A percentile compares a stretch with the other conserved stretches of the same genome.
Evolutionary conservation across 2,329 filamentous ascomycete genomes (phyloP).

Genomic region (Xylaria sp.): DNA sequence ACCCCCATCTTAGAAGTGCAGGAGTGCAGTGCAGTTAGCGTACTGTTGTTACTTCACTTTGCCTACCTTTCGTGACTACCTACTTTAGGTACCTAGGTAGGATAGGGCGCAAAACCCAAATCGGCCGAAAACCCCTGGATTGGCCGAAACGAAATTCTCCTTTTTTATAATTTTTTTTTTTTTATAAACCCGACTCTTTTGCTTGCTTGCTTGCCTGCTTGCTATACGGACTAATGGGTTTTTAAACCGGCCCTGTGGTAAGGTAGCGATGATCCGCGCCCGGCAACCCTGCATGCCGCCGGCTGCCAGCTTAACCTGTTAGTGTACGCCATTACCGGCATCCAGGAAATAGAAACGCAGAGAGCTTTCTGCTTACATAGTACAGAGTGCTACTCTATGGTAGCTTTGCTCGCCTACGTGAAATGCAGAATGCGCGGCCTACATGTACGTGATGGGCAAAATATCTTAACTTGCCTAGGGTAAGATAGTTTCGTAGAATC

Average conservation of each 20-base stretch:
- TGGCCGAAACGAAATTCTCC: too few relatives aligned
- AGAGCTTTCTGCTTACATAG: not conserved
- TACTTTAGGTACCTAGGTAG: too few relatives aligned
- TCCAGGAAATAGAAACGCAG: conserved; percentile 12
- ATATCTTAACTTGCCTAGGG: not conserved
- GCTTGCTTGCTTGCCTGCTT: too few relatives aligned
- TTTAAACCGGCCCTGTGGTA: conserved; percentile 11
- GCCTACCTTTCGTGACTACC: too few relatives aligned
- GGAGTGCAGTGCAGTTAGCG: too few relatives aligned
- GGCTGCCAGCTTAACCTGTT: not conserved
- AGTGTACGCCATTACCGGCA: conserved; percentile 9
- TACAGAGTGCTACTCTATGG: not conserved
- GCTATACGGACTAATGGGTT: not conserved
- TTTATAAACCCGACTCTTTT: too few relatives aligned
- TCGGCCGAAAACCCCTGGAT: not conserved
- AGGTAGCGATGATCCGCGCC: conserved; percentile 16
- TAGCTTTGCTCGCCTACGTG: not conserved
- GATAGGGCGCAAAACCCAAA: not conserved
- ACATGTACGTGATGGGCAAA: not conserved
- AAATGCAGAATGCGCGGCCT: not conserved
- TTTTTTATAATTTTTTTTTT: too few relatives aligned
- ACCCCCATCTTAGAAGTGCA: not conserved
- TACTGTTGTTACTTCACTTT: too few relatives aligned
- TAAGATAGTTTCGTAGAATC: not conserved
- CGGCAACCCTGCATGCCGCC: conserved; percentile 21